Conservation (phyloP, 148 eudicot genomes). For the Vaccinium vitisidaea region DNA sequence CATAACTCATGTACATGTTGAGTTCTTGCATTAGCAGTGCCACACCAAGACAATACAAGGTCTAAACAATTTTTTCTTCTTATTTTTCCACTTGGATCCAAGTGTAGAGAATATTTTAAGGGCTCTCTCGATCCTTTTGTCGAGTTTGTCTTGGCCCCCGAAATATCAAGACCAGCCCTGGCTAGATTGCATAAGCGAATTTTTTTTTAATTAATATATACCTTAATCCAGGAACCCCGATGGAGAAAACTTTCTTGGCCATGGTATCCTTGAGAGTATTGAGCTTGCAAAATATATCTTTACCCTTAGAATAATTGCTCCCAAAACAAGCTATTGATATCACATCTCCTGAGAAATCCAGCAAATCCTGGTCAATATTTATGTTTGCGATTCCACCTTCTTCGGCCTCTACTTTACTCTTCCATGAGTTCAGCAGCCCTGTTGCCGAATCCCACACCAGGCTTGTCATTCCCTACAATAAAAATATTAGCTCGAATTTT, state of each 20-base stretch:
- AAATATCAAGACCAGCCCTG: too few species aligned
- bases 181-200: too few species aligned
- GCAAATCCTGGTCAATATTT: background rate
- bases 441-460: slow-evolving; percentile 1
- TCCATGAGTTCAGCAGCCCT: slow-evolving; percentile 8
- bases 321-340: slow-evolving; percentile 19
- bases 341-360: slow-evolving; percentile 12
- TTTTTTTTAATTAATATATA: background rate
- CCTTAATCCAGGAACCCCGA: slow-evolving; percentile 17
- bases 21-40: too few species aligned
- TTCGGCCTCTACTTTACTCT: background rate
- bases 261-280: slow-evolving; percentile 12
- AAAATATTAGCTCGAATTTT: background rate
- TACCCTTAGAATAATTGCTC: slow-evolving; percentile 12
- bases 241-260: slow-evolving; percentile 1
- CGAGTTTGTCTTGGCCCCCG: too few species aligned
- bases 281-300: slow-evolving; percentile 13
- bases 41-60: too few species aligned
- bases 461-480: slow-evolving; percentile 7
- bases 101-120: too few species aligned
- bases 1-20: too few species aligned
- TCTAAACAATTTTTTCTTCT: too few species aligned
- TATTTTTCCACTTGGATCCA: too few species aligned
- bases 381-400: slow-evolving; percentile 9
- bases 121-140: too few species aligned